These are phyloP conservation scores for Bryum argenteum DNA, from an alignment of 225 moss, liverwort and hornwort genomes.

Conservation along the genomic window DNA sequence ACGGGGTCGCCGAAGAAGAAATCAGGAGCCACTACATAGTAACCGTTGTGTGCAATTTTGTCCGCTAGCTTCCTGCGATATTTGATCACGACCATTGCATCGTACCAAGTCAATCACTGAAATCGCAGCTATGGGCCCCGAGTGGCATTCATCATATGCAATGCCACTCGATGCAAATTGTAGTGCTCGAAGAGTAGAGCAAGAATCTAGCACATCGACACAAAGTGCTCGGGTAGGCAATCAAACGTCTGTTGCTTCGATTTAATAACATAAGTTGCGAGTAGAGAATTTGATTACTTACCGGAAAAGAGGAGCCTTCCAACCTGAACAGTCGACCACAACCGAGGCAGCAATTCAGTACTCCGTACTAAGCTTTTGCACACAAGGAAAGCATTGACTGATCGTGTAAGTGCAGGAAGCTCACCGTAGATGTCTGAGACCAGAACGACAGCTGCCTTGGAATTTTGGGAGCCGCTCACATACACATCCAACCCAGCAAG, in stretches of 20 bases:
- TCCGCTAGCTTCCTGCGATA: conserved; percentile 57
- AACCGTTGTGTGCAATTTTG: conserved; percentile 50
- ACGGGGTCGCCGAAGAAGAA: conserved; percentile 38
- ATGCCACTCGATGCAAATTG: neutral
- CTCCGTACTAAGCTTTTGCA: neutral
- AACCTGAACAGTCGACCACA: conserved; percentile 19
- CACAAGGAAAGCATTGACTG: neutral
- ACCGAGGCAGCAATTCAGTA: neutral
- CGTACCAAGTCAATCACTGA: too few relatives aligned
- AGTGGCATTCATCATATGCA: neutral
- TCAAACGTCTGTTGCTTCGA: neutral
- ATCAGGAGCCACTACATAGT: conserved; percentile 58
- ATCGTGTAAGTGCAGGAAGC: neutral
- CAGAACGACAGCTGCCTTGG: conserved; percentile 47
- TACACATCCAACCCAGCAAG: conserved; percentile 50
- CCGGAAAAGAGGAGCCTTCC: conserved; percentile 23
- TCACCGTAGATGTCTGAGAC: conserved; percentile 45
- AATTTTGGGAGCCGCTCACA: conserved; percentile 38
- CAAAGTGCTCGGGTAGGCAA: neutral
- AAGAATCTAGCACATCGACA: neutral
- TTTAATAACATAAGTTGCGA: neutral
- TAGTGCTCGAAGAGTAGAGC: neutral
- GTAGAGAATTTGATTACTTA: neutral
- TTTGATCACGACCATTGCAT: neutral
- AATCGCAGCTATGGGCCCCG: neutral